Conservation (phyloP, 495 filamentous ascomycete genomes). For the Penicillium egyptiacum region DNA sequence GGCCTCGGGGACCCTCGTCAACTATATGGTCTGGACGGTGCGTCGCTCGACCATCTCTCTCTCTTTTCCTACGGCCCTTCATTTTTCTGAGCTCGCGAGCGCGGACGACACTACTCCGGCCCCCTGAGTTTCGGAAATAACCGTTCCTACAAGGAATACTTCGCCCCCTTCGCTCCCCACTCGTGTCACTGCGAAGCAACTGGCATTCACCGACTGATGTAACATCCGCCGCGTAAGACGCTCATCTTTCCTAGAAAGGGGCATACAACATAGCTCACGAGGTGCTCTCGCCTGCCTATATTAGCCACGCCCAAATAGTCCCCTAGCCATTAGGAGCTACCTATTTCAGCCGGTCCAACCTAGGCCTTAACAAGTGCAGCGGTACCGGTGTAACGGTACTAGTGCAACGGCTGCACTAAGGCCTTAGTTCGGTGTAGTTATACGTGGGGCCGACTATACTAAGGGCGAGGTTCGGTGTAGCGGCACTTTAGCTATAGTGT, state of each 20-base stretch:
- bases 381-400: no score
- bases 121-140: background rate
- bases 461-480: no score
- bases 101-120: background rate
- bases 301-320: background rate
- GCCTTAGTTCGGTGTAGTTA: no score
- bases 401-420: no score
- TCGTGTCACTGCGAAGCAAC: background rate
- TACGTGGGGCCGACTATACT: no score
- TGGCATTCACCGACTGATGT: background rate
- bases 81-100: background rate
- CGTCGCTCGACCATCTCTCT: constrained; percentile 1
- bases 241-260: background rate
- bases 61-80: background rate
- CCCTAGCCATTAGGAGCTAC: background rate
- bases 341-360: constrained; percentile 1
- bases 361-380: no score
- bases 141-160: background rate
- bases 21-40: constrained; percentile 6
- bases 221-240: background rate
- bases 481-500: no score
- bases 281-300: background rate
- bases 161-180: constrained; percentile 1
- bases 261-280: background rate
- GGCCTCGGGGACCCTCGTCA: background rate